A percentile compares a stretch with the other conserved stretches of the same genome.
Evolutionary conservation across 768 basidiomycete genomes (phyloP).

Genomic region (Rhodotorula kratochvilovae): DNA sequence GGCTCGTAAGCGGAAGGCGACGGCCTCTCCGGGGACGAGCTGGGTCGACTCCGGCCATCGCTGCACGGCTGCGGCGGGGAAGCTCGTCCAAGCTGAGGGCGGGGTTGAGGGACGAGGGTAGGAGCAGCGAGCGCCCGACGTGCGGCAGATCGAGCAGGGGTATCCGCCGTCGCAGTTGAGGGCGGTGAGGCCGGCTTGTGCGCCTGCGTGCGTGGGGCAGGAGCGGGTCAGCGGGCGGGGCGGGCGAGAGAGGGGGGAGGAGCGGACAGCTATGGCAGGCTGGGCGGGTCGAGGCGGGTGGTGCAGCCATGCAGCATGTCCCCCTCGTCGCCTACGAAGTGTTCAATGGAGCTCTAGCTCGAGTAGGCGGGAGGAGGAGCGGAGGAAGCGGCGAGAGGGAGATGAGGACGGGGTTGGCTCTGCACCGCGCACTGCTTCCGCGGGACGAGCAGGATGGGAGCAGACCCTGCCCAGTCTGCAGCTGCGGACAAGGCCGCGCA

Average conservation of each 20-base stretch:
- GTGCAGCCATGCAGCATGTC: neutral
- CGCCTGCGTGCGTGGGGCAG: neutral
- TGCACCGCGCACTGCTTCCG: too few species aligned
- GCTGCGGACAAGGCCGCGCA: rapidly evolving
- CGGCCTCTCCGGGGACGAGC: neutral
- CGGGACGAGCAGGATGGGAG: too few species aligned
- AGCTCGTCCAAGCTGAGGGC: constrained; percentile 11
- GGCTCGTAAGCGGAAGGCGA: neutral
- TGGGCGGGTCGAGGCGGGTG: neutral
- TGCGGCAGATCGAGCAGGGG: constrained; percentile 6
- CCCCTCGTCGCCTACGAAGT: too few species aligned
- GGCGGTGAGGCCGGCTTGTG: neutral
- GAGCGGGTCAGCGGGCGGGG: neutral
- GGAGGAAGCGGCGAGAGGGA: too few species aligned
- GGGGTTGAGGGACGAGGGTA: neutral
- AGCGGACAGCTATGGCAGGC: neutral
- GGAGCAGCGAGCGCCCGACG: neutral
- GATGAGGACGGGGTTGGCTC: neutral
- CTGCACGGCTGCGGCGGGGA: neutral
- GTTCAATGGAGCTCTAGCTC: neutral
- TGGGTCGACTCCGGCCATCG: constrained; percentile 18
- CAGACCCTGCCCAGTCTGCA: neutral
- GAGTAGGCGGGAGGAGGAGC: neutral
- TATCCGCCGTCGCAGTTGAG: constrained; percentile 2
- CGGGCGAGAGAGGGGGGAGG: neutral